Base-by-base conservation (phyloP, 768 basidiomycete species). In the Trametes meyenii region DNA sequence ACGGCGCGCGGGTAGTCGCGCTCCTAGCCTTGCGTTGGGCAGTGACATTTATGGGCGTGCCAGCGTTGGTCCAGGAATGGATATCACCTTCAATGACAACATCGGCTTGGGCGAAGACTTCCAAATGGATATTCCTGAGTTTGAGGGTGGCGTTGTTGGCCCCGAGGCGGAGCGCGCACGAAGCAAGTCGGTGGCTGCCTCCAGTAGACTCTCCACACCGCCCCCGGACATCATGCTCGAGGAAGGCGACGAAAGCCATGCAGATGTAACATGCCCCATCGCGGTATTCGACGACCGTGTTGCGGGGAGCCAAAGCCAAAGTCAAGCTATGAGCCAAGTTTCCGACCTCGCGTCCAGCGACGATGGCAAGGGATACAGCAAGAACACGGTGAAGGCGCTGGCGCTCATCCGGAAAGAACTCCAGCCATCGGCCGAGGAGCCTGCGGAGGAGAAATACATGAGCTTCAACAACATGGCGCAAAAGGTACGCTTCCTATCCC, bases 321-420 rank as follows among this genome's bases (percentile, higher is more conserved):
- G 75, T 60, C 69, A 79, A 58, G 79, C 83, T 24, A 61, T 64
- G 14, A 33, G 29, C 8, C 29, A 33, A 33, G 29, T 33, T 8
- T 26, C 50, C 6, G 55, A 60, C 13, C 62, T 56, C n/a, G 70
- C 78, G 5, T 70, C 75, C 5, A 82, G 82, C 23, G 76, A 77
- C 44, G 87, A 89, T 39, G 81, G 84, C 45, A 88, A 87, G 66
- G 89, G 89, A 0, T 95, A 90, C 73, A 94, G 92, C 76, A 88
- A 86, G 77, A 96, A 96, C 70, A 97, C 94, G 0, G 80, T 91
- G 55, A 92, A 90, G 71, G 95, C 95, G 0, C 75, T 96, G 39
- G 78, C 82, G 24, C 77, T 96, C 67, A 79, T 96, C 53, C 83
- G 90, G 62, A 81, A 80, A 64, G 90, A 93, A 69, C 75, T 96